A percentile compares a stretch with the other conserved stretches of the same genome.
Conservation (phyloP, 2,329 filamentous ascomycete species). For the Trichoderma simmonsii region DNA sequence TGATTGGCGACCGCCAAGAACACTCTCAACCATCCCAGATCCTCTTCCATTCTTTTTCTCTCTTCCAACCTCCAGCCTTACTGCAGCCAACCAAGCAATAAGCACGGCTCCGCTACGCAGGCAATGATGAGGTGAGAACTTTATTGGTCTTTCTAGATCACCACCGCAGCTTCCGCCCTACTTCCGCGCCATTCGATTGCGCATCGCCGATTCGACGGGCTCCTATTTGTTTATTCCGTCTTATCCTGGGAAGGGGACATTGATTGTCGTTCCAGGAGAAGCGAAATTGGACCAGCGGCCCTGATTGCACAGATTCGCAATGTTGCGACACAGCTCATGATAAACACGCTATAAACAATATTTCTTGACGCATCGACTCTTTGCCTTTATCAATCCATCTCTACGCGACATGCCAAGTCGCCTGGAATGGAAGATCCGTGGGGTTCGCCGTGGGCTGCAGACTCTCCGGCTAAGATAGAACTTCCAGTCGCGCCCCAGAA, state of each 20-base stretch:
- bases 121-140: constrained; percentile 2
- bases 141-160: neutral
- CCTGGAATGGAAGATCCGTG: constrained; percentile 60
- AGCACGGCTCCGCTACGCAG: neutral
- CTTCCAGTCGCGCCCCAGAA: constrained; percentile 33
- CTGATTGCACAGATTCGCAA: neutral
- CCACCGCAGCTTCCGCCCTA: neutral
- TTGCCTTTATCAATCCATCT: neutral
- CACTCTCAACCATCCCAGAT: neutral
- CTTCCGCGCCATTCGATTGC: neutral
- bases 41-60: neutral
- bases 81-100: neutral
- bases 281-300: neutral
- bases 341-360: neutral
- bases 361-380: neutral
- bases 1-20: neutral
- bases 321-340: neutral
- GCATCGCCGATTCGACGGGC: neutral
- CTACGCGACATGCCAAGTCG: constrained; percentile 33
- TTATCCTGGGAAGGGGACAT: neutral
- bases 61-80: neutral
- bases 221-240: neutral
- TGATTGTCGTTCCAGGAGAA: neutral
- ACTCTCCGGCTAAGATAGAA: constrained; percentile 36
- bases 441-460: constrained; percentile 57